Conservation (phyloP, 495 filamentous ascomycete species). For the Thozetella sp. region DNA sequence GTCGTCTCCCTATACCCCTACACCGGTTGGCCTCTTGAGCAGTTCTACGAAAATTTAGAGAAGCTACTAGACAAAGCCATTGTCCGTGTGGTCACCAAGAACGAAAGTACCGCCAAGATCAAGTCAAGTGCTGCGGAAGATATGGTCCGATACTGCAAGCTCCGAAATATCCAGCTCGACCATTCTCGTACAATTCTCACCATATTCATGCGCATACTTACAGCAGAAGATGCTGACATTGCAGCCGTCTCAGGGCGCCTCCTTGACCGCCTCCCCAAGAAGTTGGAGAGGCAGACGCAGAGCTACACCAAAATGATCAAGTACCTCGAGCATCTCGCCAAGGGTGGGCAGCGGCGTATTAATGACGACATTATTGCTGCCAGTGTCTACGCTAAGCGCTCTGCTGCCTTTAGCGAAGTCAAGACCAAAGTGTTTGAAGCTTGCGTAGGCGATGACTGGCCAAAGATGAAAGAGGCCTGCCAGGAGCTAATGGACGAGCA, state of each 20-base stretch:
- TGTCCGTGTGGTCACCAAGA: background rate
- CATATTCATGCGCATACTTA: background rate
- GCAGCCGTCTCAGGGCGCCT: background rate
- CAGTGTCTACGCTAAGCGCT: background rate
- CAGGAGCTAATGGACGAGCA: background rate
- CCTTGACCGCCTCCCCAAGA: background rate
- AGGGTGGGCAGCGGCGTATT: background rate
- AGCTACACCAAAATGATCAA: conserved; percentile 2
- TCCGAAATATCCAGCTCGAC: background rate
- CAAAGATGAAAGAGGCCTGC: background rate
- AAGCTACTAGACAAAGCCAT: background rate
- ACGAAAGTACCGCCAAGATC: background rate
- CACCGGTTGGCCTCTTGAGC: background rate
- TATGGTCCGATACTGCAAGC: conserved; percentile 1
- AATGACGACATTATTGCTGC: background rate
- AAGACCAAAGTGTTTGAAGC: background rate
- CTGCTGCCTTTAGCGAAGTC: background rate
- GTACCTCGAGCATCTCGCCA: background rate
- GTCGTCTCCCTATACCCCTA: background rate
- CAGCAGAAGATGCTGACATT: background rate
- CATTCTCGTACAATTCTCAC: background rate
- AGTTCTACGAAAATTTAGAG: background rate
- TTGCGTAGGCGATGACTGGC: background rate
- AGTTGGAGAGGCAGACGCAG: background rate
- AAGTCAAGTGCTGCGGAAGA: background rate